These are phyloP conservation scores for Gorgonomyces haynaldii DNA, from an alignment of 192 early-diverging fungal species.

Conservation along the genomic window DNA sequence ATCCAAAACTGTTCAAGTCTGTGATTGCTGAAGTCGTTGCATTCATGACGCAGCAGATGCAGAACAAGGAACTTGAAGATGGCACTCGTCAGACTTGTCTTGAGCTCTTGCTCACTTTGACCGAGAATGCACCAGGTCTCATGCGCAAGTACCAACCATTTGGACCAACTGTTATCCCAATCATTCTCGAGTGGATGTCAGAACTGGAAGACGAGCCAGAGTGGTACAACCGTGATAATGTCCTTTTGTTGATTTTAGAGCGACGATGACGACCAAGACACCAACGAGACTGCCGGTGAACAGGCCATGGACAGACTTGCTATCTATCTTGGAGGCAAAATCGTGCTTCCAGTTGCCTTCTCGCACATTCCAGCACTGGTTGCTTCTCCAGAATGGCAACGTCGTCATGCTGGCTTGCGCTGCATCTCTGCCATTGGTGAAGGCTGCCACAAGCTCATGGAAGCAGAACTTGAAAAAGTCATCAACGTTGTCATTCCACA, in stretches of 20 bases:
- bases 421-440: constrained; percentile 94
- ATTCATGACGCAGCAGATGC: constrained; percentile 67
- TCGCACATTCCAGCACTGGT: constrained; percentile 82
- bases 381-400: constrained; percentile 68
- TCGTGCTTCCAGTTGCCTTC: constrained; percentile 81
- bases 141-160: constrained; percentile 83
- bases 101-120: constrained; percentile 83
- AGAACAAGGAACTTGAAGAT: constrained; percentile 68
- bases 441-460: constrained; percentile 92
- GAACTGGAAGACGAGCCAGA: constrained; percentile 75
- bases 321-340: constrained; percentile 67
- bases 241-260: constrained; percentile 37
- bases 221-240: constrained; percentile 83
- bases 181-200: constrained; percentile 90
- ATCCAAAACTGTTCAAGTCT: constrained; percentile 73
- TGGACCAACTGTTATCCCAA: constrained; percentile 65
- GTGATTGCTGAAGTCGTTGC: constrained; percentile 60
- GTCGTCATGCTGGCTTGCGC: constrained; percentile 85
- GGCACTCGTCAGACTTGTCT: constrained; percentile 79
- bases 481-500: constrained; percentile 68
- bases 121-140: constrained; percentile 79
- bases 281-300: constrained; percentile 80
- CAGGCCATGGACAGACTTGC: constrained; percentile 94
- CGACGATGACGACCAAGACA: constrained; percentile 86
- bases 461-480: constrained; percentile 73